Conservation (phyloP, 2,329 filamentous ascomycete species). For the Trichoderma pleuroti region DNA sequence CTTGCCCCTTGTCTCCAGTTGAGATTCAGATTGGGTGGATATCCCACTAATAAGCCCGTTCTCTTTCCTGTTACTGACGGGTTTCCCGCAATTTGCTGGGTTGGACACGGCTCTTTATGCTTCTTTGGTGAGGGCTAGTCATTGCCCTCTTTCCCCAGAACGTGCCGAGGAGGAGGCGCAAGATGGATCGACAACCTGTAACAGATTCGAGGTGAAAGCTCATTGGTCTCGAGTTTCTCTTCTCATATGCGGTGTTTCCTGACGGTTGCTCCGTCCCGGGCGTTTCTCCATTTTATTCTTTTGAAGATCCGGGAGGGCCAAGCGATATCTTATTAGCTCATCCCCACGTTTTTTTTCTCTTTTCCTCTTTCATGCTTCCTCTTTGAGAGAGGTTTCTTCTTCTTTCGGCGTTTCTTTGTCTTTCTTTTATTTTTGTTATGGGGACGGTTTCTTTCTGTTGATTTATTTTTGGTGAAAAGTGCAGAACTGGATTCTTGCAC, state of each 20-base stretch:
- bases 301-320: constrained; percentile 6
- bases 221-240: neutral
- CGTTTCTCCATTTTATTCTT: neutral
- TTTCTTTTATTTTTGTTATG: neutral
- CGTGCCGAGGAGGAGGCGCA: constrained; percentile 2
- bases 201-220: neutral
- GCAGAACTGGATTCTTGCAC: constrained; percentile 6
- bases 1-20: neutral
- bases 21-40: neutral
- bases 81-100: neutral
- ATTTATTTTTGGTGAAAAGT: neutral
- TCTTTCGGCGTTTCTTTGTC: neutral
- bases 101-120: neutral
- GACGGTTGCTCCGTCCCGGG: neutral
- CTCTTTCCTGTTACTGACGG: neutral
- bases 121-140: neutral
- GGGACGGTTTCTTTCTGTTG: neutral
- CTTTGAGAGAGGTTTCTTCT: constrained; percentile 2
- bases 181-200: constrained; percentile 1
- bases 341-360: constrained; percentile 20
- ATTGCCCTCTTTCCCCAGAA: neutral
- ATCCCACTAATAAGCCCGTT: neutral
- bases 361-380: constrained; percentile 22
- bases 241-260: neutral
- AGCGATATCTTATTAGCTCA: neutral